Base-by-base conservation (phyloP, 2,329 filamentous ascomycete genomes). In the Paecilomyces niveus region DNA sequence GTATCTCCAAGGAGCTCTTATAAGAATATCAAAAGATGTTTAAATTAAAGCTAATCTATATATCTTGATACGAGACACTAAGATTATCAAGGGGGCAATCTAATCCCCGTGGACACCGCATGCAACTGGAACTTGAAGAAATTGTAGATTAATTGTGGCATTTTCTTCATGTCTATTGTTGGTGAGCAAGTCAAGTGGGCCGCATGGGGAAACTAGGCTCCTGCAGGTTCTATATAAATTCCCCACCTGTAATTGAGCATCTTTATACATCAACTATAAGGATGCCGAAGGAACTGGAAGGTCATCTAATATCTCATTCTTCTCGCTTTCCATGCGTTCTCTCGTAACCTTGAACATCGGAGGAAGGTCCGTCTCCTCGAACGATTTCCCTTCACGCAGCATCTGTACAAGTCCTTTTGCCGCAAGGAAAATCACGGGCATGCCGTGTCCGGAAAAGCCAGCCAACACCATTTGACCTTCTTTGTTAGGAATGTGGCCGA, bases 361-460 rank as follows among this genome's bases (percentile, higher is more conserved):
- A 18, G 39, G n/a, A 45, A 45, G 39, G n/a, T 8, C 39, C 39
- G 39, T 21, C 39, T 45, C n/a, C 15, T 45, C 39, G 15, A 21
- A 45, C 3, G 39, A 45, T 7, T 45, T 45, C 15, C 39, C 39
- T 18, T 45, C 39, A 45, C 15, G 15, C 15, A 45, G 39, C n/a
- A 45, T 45, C n/a, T 45, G 39, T 9, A 45, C n/a, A 6, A 45
- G n/a, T 45, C 81, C 85, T 63, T 81, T 78, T 0, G 84, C 84
- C 29, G 80, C 82, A 68, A 84, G 81, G 74, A 84, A 82, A 57
- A 83, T 84, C 33, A 84, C 70, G 1, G 85, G 85, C 85, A 88
- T 88, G 0, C 85, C 85, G 67, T 88, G 84, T 0, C 86, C 86
- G 62, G 86, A 85, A 62, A 88, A 88, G 3, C 83, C 80, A 3